Conservation (phyloP, 768 basidiomycete genomes). For the Boletales sp. region DNA sequence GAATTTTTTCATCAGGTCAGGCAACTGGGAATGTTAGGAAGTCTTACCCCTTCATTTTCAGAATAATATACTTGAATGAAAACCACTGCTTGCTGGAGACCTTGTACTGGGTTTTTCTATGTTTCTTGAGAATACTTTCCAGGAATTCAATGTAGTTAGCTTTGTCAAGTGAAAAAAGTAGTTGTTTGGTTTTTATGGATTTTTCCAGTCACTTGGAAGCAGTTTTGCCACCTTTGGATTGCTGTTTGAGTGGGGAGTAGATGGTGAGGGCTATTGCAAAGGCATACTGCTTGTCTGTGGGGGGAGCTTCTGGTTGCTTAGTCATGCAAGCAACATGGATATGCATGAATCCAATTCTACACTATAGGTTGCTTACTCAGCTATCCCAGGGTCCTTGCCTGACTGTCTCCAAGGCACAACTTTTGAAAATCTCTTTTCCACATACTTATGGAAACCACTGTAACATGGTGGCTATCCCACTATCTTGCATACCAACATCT, state of each 20-base stretch:
- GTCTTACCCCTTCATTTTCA: not conserved
- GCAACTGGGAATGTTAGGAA: too few relatives aligned
- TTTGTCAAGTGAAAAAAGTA: not conserved
- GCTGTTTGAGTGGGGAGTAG: too few relatives aligned
- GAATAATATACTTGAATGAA: not conserved
- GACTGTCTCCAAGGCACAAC: too few relatives aligned
- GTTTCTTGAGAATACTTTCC: constrained; percentile 3
- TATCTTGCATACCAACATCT: constrained; percentile 31
- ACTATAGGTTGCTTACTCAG: too few relatives aligned
- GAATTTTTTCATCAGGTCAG: not conserved
- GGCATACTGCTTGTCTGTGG: too few relatives aligned
- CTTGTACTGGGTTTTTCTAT: not conserved
- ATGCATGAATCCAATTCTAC: too few relatives aligned
- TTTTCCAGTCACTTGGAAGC: constrained; percentile 2
- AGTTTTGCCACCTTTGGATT: not conserved
- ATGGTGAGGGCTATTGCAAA: too few relatives aligned
- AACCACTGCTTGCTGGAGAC: not conserved
- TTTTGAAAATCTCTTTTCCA: too few relatives aligned
- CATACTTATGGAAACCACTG: too few relatives aligned
- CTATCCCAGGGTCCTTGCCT: too few relatives aligned
- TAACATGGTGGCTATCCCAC: constrained; percentile 37
- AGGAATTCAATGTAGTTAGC: not conserved
- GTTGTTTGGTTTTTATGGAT: not conserved
- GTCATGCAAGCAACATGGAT: too few relatives aligned
- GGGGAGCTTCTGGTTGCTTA: too few relatives aligned